Percentiles rank a stretch among this genome's conserved stretches.
These are phyloP conservation scores for Alloteropsis semialata DNA, from an alignment of 176 grass and related monocot genomes.

Conservation along the genomic window DNA sequence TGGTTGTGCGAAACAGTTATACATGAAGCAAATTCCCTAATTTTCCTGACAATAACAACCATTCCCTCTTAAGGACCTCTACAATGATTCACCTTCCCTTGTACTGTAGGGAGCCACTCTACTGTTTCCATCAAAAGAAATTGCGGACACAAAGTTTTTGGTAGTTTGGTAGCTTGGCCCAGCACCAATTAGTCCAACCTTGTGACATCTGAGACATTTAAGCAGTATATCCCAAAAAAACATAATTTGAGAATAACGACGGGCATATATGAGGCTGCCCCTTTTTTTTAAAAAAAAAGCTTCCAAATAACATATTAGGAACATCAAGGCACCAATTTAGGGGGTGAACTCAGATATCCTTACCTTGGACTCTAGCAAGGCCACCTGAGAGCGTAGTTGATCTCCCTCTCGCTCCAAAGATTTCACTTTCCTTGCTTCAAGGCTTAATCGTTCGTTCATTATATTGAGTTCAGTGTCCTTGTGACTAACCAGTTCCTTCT, in stretches of 20 bases:
- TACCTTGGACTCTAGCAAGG: constrained; percentile 96
- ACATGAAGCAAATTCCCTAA: not conserved
- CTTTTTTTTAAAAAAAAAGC: not conserved
- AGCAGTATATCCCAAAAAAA: not conserved
- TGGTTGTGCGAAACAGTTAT: not conserved
- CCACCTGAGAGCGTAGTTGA: constrained; percentile 74
- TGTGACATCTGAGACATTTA: not conserved
- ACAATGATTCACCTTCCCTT: not conserved
- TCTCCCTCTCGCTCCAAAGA: constrained; percentile 94
- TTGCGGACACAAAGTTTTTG: not conserved
- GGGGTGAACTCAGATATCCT: not conserved
- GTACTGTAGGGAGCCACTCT: not conserved
- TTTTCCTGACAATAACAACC: no score
- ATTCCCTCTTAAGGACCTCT: not conserved
- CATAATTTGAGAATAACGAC: not conserved
- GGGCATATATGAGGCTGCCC: not conserved
- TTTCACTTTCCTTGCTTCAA: constrained; percentile 78
- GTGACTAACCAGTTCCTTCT: constrained; percentile 66
- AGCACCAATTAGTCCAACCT: not conserved
- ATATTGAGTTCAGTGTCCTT: constrained; percentile 63
- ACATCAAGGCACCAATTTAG: constrained; percentile 8
- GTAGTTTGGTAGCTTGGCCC: not conserved
- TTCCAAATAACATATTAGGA: not conserved
- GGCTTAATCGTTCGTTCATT: constrained; percentile 75
- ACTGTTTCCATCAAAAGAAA: not conserved